These are phyloP conservation scores for Trypanosomatidae sp. DNA, from an alignment of 208 protist species.

Conservation along the genomic window DNA sequence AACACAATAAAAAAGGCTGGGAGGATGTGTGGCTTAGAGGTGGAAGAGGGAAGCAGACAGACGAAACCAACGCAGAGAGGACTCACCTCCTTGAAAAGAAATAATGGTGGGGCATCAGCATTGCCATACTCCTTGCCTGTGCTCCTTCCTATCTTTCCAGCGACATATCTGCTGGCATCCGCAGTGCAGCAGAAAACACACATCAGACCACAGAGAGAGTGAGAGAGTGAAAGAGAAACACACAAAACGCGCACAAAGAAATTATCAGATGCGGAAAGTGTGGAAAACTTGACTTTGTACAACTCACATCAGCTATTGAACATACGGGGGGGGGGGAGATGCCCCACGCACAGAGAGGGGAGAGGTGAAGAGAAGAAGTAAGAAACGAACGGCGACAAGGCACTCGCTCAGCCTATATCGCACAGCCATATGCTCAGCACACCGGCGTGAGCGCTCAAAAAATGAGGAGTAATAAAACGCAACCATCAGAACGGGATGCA, in stretches of 20 bases:
- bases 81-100: neutral
- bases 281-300: neutral
- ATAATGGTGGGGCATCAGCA: neutral
- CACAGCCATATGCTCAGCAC: neutral
- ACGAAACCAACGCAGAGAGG: neutral
- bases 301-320: neutral
- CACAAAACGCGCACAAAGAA: neutral
- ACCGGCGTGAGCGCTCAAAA: neutral
- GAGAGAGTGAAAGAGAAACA: neutral
- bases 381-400: neutral
- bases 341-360: neutral
- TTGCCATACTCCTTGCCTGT: neutral
- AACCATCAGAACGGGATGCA: neutral
- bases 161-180: neutral
- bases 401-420: neutral
- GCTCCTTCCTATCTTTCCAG: neutral
- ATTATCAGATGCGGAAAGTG: neutral
- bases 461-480: conserved; percentile 7
- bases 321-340: neutral
- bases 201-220: no score
- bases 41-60: no score
- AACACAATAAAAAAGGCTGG: conserved; percentile 1
- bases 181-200: neutral
- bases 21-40: no score
- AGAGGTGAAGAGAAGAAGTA: neutral